phyloP scores from a whole-genome alignment of 2,329 filamentous ascomycete genomes.

The Amauroascus verrucosus region DNA sequence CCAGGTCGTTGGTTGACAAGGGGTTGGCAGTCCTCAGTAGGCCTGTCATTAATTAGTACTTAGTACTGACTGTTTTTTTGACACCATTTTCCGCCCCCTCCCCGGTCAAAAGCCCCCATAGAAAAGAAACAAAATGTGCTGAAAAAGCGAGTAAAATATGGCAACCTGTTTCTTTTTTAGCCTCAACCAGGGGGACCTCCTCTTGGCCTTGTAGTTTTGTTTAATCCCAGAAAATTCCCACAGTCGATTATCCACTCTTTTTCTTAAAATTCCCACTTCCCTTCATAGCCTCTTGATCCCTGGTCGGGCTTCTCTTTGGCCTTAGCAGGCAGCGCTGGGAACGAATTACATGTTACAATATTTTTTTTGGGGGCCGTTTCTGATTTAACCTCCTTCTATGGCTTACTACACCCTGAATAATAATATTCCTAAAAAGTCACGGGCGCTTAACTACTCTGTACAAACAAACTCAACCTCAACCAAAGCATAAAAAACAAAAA shows the following conservation, averaged over 20 bases:
- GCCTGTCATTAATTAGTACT: no score
- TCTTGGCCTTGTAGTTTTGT: background rate
- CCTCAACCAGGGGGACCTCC: background rate
- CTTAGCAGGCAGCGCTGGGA: background rate
- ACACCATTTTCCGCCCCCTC: background rate
- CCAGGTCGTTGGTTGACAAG: constrained; percentile 1
- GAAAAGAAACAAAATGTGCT: background rate
- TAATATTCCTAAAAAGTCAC: background rate
- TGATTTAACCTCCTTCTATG: background rate
- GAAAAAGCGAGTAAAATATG: background rate
- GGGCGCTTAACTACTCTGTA: no score
- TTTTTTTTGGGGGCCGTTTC: background rate
- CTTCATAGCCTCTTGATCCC: background rate
- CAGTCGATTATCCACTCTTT: background rate
- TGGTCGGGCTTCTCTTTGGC: background rate
- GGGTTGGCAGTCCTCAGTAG: no score
- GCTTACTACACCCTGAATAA: background rate
- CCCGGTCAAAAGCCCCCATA: background rate
- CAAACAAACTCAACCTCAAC: no score
- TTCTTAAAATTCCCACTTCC: background rate
- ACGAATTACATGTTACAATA: no score
- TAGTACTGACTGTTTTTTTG: no score
- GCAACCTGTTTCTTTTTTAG: constrained; percentile 10
- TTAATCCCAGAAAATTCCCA: background rate
- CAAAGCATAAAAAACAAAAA: background rate